Evolutionary conservation across 2,329 filamentous ascomycete genomes (phyloP).

Genomic region (Ascomycota sp.): DNA sequence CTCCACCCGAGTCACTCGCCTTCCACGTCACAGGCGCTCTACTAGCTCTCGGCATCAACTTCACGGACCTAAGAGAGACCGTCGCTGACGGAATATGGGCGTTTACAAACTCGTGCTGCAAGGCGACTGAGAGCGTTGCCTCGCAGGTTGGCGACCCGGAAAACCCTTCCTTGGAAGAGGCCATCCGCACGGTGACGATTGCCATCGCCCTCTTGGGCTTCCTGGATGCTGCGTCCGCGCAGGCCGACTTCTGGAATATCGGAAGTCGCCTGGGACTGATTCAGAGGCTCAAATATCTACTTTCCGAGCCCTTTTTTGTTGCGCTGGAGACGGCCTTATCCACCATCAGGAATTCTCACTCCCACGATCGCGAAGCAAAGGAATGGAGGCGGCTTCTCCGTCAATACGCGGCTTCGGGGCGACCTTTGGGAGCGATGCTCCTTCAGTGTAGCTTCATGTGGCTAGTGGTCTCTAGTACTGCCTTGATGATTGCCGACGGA

Average conservation of each 20-base stretch:
- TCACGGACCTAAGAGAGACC: conserved; percentile 42
- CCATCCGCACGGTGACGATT: conserved; percentile 48
- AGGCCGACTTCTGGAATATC: conserved; percentile 60
- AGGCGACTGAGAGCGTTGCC: conserved; percentile 32
- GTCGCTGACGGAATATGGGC: conserved; percentile 44
- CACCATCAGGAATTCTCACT: conserved; percentile 60
- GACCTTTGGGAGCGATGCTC: conserved; percentile 76
- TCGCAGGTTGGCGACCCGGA: conserved; percentile 32
- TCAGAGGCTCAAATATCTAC: conserved; percentile 43
- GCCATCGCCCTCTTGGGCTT: conserved; percentile 78
- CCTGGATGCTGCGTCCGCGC: conserved; percentile 55
- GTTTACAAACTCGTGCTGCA: conserved; percentile 50
- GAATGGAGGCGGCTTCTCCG: conserved; percentile 77
- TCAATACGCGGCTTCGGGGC: conserved; percentile 57
- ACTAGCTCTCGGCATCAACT: conserved; percentile 55
- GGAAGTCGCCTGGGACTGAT: conserved; percentile 53
- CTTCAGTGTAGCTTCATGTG: conserved; percentile 75
- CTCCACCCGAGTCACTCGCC: conserved; percentile 67
- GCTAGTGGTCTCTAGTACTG: conserved; percentile 57
- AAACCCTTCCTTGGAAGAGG: conserved; percentile 39
- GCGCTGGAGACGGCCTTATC: conserved; percentile 78
- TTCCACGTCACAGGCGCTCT: conserved; percentile 60
- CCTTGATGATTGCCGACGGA: conserved; percentile 44
- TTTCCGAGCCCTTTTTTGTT: conserved; percentile 69
- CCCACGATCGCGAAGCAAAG: conserved; percentile 39